Evolutionary conservation across 208 protist species (phyloP), one percentile per base, ranked within the genome.

Genomic region (Leishmania amazonensis): DNA sequence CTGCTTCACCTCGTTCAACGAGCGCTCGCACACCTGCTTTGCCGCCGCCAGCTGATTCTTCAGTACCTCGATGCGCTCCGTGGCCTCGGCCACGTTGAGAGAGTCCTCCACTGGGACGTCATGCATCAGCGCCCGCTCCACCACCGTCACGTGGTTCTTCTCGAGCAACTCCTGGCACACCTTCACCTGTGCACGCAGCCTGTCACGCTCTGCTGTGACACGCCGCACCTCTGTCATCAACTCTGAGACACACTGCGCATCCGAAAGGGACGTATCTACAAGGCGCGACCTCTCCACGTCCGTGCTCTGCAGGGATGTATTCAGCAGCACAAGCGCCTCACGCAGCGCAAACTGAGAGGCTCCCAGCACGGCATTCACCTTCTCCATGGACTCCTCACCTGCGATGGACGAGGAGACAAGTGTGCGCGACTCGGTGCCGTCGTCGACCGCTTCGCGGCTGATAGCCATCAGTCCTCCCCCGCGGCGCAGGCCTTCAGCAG

Each of bases 71-170:
- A 95, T 91, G 54, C 91, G 87, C 81, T 94, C 90, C 28, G 87
- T 81, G 2, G 91, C 92, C 83, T 97, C 94, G 0, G 87, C 90
- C 31, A 89, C 89, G 73, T 93, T 90, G 58, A 95, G 62, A 3
- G 90, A 84, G 81, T 96, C 88, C 78, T 94, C 91, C 28, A 89
- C 89, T 4, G 90, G 82, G 1, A 95, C 88, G 8, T 95, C 89
- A 65, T 96, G 92, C 88, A 93, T 90, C 68, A 95, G 68, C 35
- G 88, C 90, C 31, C 89, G 86, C 83, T 96, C 92, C 51, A 95
- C 85, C 31, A 94, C 86, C 15, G 88, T 87, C 15, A 97, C 84
- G 70, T 93, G 88, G 83, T 96, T 89, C 80, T 89, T 88, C 51
- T 96, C 88, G 47, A 97, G 94, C n/a, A 96, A 64, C 15, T 84